These are phyloP conservation scores for Eruca vesicaria DNA, from an alignment of 441 rosid genomes.

Conservation along the genomic window DNA sequence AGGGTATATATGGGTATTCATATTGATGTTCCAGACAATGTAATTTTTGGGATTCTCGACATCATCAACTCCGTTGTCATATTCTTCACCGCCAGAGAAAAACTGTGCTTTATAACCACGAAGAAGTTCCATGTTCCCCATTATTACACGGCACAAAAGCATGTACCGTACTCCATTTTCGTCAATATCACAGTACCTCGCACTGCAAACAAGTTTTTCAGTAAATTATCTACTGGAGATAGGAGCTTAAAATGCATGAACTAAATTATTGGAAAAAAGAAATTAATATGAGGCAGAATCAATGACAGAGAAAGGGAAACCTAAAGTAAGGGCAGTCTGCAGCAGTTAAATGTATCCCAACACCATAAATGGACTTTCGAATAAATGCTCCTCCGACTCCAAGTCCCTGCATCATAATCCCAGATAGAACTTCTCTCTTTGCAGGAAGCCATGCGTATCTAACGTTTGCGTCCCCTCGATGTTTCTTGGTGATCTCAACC, in stretches of 20 bases:
- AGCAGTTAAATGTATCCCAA: slow-evolving; percentile 83
- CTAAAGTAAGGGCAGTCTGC: slow-evolving; percentile 43
- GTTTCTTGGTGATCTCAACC: slow-evolving; percentile 59
- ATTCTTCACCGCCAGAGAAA: slow-evolving; percentile 69
- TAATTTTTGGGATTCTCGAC: slow-evolving; percentile 63
- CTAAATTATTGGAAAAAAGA: background rate
- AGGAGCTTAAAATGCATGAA: background rate
- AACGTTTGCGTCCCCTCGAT: slow-evolving; percentile 82
- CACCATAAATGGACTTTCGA: slow-evolving; percentile 58
- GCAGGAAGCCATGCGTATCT: slow-evolving; percentile 89
- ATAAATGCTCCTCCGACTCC: slow-evolving; percentile 61
- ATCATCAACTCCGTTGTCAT: slow-evolving; percentile 93
- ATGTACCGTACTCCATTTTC: slow-evolving; percentile 76
- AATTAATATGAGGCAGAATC: background rate
- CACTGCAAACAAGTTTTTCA: slow-evolving; percentile 49
- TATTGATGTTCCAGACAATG: slow-evolving; percentile 86
- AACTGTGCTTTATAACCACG: slow-evolving; percentile 54
- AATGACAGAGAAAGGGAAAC: slow-evolving; percentile 4
- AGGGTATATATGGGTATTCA: slow-evolving; percentile 85
- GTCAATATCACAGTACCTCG: slow-evolving; percentile 80
- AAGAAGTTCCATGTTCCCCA: slow-evolving; percentile 93
- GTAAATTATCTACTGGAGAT: background rate
- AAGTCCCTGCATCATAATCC: slow-evolving; percentile 56
- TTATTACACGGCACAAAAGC: slow-evolving; percentile 82
- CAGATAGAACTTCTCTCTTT: slow-evolving; percentile 49